Base-by-base conservation (phyloP, 2,329 filamentous ascomycete species). In the Colletotrichum viniferum region DNA sequence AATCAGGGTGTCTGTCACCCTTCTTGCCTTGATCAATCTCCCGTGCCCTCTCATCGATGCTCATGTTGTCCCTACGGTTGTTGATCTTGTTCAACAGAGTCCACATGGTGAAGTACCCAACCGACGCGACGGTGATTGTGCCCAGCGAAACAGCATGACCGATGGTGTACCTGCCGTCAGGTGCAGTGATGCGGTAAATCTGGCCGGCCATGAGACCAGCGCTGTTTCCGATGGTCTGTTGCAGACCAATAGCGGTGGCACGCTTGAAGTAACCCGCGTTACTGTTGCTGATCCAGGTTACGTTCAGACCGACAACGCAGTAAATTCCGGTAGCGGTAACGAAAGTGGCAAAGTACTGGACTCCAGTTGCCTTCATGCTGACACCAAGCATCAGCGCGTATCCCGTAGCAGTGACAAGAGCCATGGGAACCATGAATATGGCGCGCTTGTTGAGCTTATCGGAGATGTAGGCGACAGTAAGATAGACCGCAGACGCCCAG, bases 391-490 rank as follows among this genome's bases (percentile, higher is more conserved):
- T 81, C 75, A 90, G 77, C 13, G 88, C 84, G 76, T 90, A 90
- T 0, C 88, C 88, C 3, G 87, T 69, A 0, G 91, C 90, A 34
- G 91, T 86, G 34, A 83, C 77, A 21, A 94, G 92, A 76, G 74
- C 74, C 70, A 74, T 73, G 1, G 71, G 70, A 5, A 74, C 65
- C 70, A 76, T 73, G 95, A 94, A 84, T 80, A 81, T 3, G 77
- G 80, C 81, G 9, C 84, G 81, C 26, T 81, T 72, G 34, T 79
- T 79, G 28, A 83, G 80, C 18, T 83, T 82, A 78, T 91, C 90
- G 1, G 88, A 88, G 24, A 86, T 77, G 62, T 81, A 87, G 1
- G 88, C 87, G 1, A 88, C 77, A 0, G 78, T 74, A 4, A 91
- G 81, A 77, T 88, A 91, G 24, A 81, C 79, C 5, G 86, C 76